Evolutionary conservation across 192 early-diverging fungal genomes (phyloP), one percentile per base, ranked within the genome.

Genomic region (Coemansia sp.): DNA sequence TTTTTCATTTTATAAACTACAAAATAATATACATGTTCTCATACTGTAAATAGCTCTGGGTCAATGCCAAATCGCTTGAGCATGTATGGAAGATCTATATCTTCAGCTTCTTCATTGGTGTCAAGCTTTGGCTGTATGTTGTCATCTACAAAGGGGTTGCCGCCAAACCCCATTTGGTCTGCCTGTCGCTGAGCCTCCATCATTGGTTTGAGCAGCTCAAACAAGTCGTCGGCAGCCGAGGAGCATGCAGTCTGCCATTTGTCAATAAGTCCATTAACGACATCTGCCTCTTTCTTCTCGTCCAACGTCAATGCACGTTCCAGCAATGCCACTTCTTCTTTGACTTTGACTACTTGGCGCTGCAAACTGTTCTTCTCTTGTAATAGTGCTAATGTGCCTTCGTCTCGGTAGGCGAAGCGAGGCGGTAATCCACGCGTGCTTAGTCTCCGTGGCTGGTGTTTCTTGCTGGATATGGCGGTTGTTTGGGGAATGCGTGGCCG

Each of bases 211-310:
- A 83, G 70, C 55, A 83, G 51, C 24, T 43, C 76, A 57, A 78
- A 83, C 60, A 83, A 67, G 15, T 83, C 80, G 0, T 83, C 80
- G 67, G 70, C 40, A 1, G 80, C 80, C 3, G 57, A 44, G 5
- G 73, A 22, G 44, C 80, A 83, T 18, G 80, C 80, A 12, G 54
- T 44, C 72, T 82, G 72, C 80, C 80, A 82, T 34, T 77, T 77
- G 20, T 46, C 63, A n/a, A 82, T 52, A 7, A 82, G 69, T 34
- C 27, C 67, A 41, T 65, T 68, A 11, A 82, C 80, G 11, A 57
- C 74, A 5, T 16, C 47, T 8, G 67, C 64, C 44, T 83, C 76
- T 12, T 66, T 34, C 67, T 77, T 78, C 20, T 60, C 49, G 46
- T 34, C 20, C 70, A 83, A 62, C 13, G 41, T 52, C 3, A 46